Evolutionary conservation across 2,329 filamentous ascomycete species (phyloP).

Genomic region (Zymoseptoria ardabiliae): DNA sequence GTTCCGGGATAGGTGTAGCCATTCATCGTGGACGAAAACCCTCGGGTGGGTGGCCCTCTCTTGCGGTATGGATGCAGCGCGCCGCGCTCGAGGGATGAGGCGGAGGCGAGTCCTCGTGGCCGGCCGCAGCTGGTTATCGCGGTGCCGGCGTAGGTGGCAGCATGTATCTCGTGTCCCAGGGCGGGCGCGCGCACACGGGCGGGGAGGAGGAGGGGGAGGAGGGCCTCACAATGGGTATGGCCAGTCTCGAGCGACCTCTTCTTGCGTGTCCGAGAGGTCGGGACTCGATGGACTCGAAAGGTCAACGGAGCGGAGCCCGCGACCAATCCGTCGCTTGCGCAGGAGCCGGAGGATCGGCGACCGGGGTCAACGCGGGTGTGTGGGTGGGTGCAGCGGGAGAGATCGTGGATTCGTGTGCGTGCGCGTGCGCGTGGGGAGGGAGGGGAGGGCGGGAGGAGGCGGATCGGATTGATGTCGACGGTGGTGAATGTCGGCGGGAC

Average conservation of each 20-base stretch:
- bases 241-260: not conserved
- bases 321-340: not conserved
- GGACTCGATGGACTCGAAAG: not conserved
- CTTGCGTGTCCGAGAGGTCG: not conserved
- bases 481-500: too few species aligned
- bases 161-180: not conserved
- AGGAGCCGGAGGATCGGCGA: not conserved
- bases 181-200: too few species aligned
- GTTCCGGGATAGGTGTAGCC: slow-evolving; percentile 24
- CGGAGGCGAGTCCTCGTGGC: not conserved
- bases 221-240: not conserved
- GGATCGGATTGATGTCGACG: too few species aligned
- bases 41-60: not conserved
- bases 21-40: slow-evolving; percentile 22
- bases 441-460: too few species aligned
- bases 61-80: not conserved
- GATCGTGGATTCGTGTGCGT: not conserved
- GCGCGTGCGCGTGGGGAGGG: not conserved
- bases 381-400: not conserved
- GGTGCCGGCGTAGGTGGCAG: not conserved
- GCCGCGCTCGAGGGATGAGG: not conserved
- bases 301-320: not conserved
- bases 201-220: not conserved
- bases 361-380: not conserved
- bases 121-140: not conserved